Percentiles rank a stretch among this genome's conserved stretches.
These are phyloP conservation scores for Borealophlyctis nickersoniae DNA, from an alignment of 192 early-diverging fungal species.

Conservation along the genomic window DNA sequence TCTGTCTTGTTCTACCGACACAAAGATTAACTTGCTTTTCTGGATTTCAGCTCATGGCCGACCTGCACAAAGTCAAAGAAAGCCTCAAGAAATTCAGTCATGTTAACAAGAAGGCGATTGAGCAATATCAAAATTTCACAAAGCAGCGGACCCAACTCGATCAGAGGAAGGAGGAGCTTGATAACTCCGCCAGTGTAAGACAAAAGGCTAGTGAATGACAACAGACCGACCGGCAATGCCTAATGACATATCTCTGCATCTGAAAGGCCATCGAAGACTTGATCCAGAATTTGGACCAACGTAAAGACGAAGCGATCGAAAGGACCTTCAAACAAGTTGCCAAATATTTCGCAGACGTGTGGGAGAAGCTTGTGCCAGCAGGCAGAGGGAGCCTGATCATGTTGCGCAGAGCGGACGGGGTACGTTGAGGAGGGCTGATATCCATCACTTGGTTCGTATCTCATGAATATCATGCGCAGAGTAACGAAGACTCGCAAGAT, in stretches of 20 bases:
- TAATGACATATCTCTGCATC: too few species aligned
- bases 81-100: slow-evolving; percentile 84
- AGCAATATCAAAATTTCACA: slow-evolving; percentile 94
- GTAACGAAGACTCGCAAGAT: slow-evolving; percentile 3
- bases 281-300: slow-evolving; percentile 86
- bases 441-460: too few species aligned
- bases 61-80: slow-evolving; percentile 74
- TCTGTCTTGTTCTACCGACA: slow-evolving; percentile 35
- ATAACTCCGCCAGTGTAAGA: slow-evolving; percentile 66
- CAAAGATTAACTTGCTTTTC: slow-evolving; percentile 47
- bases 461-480: background rate
- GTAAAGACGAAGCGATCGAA: slow-evolving; percentile 97
- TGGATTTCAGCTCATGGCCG: slow-evolving; percentile 35
- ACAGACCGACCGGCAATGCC: too few species aligned
- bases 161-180: slow-evolving; percentile 83
- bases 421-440: slow-evolving; percentile 15
- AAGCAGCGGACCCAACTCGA: slow-evolving; percentile 81
- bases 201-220: too few species aligned
- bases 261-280: slow-evolving; percentile 75
- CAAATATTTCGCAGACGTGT: slow-evolving; percentile 82
- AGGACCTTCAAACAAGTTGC: slow-evolving; percentile 93
- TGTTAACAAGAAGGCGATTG: slow-evolving; percentile 98
- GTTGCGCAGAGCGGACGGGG: slow-evolving; percentile 56
- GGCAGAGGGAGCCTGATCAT: slow-evolving; percentile 86
- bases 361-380: slow-evolving; percentile 84